Evolutionary conservation across 2,329 filamentous ascomycete species (phyloP), one percentile per base, ranked within the genome.

Genomic region (Gremmenia infestans): DNA sequence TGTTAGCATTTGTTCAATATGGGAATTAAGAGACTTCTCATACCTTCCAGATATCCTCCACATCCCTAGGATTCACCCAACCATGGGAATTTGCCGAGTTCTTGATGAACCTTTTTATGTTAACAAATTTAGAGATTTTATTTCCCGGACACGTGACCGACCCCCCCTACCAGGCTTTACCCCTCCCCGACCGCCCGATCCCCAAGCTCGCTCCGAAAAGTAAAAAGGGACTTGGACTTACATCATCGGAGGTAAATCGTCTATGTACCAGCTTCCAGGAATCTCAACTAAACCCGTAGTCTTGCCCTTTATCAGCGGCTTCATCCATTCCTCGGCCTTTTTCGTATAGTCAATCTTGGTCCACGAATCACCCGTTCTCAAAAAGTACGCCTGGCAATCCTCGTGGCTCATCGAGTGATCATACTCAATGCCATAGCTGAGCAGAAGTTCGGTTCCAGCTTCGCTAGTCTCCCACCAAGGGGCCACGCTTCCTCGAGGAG

Each of bases 401-500:
- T 87, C 75, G 66, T 87, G 83, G 50, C 74, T 78, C 80, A 88
- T 86, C 56, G 76, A 80, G 66, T 88, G 85, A 63, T 88, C 85
- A 64, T 88, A 88, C 62, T 87, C 83, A 58, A 88, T 82, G 14
- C 85, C 85, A 65, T 88, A 88, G 60, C 76, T 78, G 15, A 87
- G 74, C 63, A 88, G 73, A 15, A 88, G 71, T 60, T 88, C 81
- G 0, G 81, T 81, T 4, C 85, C 86, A 66, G 89, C 87, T 60
- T 81, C 78, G 57, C 80, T 85, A 0, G 81, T 84, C 67, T 91
- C 87, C 87, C 87, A 91, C 77, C 82, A 91, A 0, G 88, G 88
- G 0, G 87, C 87, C 0, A 91, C 87, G 40, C 80, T 85, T 1
- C 88, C 88, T 0, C 86, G 75, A 0, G 88, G 88, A 0, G 84